Evolutionary conservation across 139 green algal species (phyloP).

Genomic region (Chlamydomonas sp.): DNA sequence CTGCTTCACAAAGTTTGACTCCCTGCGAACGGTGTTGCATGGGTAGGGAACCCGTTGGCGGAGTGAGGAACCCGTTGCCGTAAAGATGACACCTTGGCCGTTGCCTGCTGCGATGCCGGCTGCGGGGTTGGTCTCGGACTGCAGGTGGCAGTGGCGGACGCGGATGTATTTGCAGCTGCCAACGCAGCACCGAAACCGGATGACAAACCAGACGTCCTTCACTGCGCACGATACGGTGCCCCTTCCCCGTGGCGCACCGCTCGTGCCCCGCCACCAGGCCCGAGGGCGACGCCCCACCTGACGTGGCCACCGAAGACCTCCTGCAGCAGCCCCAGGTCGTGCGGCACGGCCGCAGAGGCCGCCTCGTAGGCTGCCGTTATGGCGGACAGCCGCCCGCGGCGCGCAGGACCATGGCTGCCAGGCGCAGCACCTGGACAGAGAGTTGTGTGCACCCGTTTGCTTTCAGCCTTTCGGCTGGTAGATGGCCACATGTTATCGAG

Average conservation of each 20-base stretch:
- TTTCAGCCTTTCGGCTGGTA: too few species aligned
- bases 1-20: constrained; percentile 71
- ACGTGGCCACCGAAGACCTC: constrained; percentile 71
- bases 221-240: too few species aligned
- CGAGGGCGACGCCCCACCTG: constrained; percentile 40
- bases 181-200: background rate
- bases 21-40: constrained; percentile 46
- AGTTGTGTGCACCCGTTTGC: too few species aligned
- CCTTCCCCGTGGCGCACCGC: background rate
- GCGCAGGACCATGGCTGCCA: constrained; percentile 26
- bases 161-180: background rate
- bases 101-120: too few species aligned
- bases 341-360: constrained; percentile 49
- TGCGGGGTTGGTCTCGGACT: too few species aligned
- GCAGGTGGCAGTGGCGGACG: background rate
- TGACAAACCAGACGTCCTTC: too few species aligned
- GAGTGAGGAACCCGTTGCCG: too few species aligned
- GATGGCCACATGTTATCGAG: too few species aligned
- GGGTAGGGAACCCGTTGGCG: too few species aligned
- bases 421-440: background rate
- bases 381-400: constrained; percentile 22
- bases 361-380: constrained; percentile 68
- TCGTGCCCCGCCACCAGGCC: background rate
- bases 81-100: too few species aligned
- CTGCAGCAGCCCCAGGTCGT: background rate